Base-by-base conservation (phyloP, 768 basidiomycete species). In the Scleroderma citrinum region DNA sequence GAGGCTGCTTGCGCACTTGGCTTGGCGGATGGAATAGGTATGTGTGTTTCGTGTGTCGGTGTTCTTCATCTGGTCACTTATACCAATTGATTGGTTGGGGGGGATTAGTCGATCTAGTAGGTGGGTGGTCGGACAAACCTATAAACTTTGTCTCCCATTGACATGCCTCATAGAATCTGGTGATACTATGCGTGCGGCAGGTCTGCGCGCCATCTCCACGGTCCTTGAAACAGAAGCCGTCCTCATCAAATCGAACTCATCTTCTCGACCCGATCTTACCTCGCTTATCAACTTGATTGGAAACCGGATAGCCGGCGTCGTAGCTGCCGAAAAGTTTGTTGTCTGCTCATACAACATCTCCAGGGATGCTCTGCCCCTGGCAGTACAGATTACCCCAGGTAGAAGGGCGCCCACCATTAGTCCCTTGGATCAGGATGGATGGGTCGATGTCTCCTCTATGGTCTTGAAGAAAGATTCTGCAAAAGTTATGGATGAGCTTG, bases 151-250 rank as follows among this genome's bases (percentile, higher is more conserved):
- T 30, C 32, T 41, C 50, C 17, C 37, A 20, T 24, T 13, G 50
- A 21, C 19, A 7, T n/a, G 19, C 47, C 23, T 42, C 42, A 35
- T 63, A 94, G 95, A 98, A 71, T 99, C 95, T 16, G 96, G 96
- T 37, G 96, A 99, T 60, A 99, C 96, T 7, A 99, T 99, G 96
- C 90, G 95, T 30, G 96, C 95, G 21, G 94, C 94, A 0, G 96
- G 95, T 32, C 75, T 98, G 48, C 89, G 89, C 65, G 83, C 95
- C 35, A 97, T 99, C 59, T 87, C 84, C 13, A 97, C 92, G 10
- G 65, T 99, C 11, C 78, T 99, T 47, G 67, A 83, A 35, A 81
- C 86, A 1, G 87, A 99, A 69, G 94, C 95, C 11, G 90, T 97
- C 46, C 81, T 99, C 31, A 96, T 99, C 75, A 87, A 83, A 53